Evolutionary conservation across 495 filamentous ascomycete species (phyloP).

Genomic region (Apiosordaria backusii): DNA sequence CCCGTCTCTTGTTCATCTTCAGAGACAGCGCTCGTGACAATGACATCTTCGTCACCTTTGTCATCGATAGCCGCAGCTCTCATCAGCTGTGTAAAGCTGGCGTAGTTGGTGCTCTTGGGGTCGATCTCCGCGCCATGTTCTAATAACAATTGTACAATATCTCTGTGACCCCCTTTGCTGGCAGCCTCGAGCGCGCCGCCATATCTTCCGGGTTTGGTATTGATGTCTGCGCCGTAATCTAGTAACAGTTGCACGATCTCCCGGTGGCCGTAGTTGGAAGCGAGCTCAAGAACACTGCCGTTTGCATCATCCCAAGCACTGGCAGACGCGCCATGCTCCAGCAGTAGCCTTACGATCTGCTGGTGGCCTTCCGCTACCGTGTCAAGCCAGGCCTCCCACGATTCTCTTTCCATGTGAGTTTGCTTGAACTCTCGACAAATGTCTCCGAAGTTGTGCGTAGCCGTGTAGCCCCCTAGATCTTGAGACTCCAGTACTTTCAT

Average conservation of each 20-base stretch:
- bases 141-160: not conserved
- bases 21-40: not conserved
- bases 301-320: not conserved
- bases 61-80: not conserved
- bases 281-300: not conserved
- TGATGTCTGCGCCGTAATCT: not conserved
- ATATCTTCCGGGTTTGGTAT: not conserved
- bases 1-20: not conserved
- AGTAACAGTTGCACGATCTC: not conserved
- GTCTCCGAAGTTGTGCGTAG: not conserved
- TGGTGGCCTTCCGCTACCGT: not conserved
- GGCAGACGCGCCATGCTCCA: not conserved
- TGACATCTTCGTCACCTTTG: not conserved
- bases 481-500: not conserved
- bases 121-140: too few species aligned
- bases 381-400: not conserved
- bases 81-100: too few species aligned
- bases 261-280: not conserved
- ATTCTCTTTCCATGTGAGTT: not conserved
- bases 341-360: not conserved
- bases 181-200: not conserved
- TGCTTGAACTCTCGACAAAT: not conserved
- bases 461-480: not conserved
- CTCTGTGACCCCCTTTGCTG: not conserved
- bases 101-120: too few species aligned